These are phyloP conservation scores for Alternaria postmessia DNA, from an alignment of 2,329 filamentous ascomycete species.

Conservation along the genomic window DNA sequence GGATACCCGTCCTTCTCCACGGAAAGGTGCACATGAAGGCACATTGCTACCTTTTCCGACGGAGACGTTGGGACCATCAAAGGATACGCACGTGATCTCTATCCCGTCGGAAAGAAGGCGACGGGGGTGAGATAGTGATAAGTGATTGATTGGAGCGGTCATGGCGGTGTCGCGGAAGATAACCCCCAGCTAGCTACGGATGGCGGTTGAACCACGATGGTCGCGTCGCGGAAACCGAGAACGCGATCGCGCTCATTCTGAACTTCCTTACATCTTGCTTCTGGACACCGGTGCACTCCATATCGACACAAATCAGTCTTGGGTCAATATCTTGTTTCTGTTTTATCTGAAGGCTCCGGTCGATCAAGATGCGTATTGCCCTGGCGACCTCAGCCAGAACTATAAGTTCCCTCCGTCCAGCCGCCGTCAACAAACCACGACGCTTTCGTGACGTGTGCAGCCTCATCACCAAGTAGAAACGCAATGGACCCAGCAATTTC, in stretches of 20 bases:
- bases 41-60: slow-evolving; percentile 10
- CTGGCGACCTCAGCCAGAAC: background rate
- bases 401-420: background rate
- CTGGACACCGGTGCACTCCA: background rate
- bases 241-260: background rate
- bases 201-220: background rate
- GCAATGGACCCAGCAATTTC: slow-evolving; percentile 7
- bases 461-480: slow-evolving; percentile 5
- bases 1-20: background rate
- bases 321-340: background rate
- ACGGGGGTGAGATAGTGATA: background rate
- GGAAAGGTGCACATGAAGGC: background rate
- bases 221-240: background rate
- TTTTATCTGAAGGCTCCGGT: background rate
- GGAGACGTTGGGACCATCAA: background rate
- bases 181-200: slow-evolving; percentile 2
- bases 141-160: background rate
- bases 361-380: background rate
- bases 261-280: background rate
- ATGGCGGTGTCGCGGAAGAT: background rate
- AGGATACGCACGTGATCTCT: background rate
- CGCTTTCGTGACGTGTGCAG: slow-evolving; percentile 6
- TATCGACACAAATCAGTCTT: background rate
- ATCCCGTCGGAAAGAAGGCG: slow-evolving; percentile 4
- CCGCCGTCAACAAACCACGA: slow-evolving; percentile 8